Base-by-base conservation (phyloP, 768 basidiomycete genomes). In the Brasilioporus rufonigricans region DNA sequence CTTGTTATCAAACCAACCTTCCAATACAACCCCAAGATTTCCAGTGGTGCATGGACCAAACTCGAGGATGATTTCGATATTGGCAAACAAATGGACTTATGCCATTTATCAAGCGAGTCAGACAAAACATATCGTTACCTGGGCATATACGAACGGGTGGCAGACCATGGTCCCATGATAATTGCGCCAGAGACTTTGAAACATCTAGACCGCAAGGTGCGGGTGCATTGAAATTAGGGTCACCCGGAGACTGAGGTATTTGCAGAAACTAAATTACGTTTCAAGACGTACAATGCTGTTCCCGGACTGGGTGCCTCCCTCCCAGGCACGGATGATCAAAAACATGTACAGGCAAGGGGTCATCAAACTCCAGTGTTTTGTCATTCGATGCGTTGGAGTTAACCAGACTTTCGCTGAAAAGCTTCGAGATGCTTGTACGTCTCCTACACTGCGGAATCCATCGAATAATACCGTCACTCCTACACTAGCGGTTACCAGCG, bases 281-380 rank as follows among this genome's bases (percentile, higher is more conserved):
- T 58, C 67, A 11, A 36, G 31, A 33, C 6, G 36, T 19, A 69
- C 69, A 5, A 62, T 56, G 38, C 44, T 64, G 7, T 62, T 59
- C 48, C 55, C 50, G 21, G 58, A 69, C 43, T 44, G 69, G 18
- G 35, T 68, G 24, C 57, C 66, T 23, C 58, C 69, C 12, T 61
- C 55, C 16, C 69, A 67, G 21, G 46, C 44, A 27, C 54, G 50
- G 43, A 69, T 69, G 65, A 61, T 65, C 35, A 49, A 49, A 13
- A 63, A 61, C 14, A 71, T 69, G 67, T 71, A 69, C 44, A 57
- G 44, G 48, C 50, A 62, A 16, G 69, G 67, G 9, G 53, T 71
- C 46, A 64, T 71, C 52, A 59, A 67, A 43, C 50, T 71, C 11
- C 55, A 60, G 39, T 67, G 68, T 48, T 61, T 69, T 46, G 62